Conservation (phyloP, 495 filamentous ascomycete species). For the Lophiotrema nucula region DNA sequence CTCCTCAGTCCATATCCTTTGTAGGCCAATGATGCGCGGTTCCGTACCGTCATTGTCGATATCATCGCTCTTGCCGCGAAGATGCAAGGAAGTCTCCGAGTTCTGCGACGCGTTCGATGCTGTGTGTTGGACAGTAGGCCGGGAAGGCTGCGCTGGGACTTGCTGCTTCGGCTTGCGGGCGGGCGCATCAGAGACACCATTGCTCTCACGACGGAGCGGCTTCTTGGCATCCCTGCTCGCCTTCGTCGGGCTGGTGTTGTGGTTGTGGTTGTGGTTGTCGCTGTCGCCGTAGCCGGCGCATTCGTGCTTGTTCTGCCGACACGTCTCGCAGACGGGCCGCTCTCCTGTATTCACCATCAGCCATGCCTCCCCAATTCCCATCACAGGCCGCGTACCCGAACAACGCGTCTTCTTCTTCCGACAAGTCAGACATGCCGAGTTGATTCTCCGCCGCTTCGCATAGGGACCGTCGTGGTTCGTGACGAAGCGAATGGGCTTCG, state of each 20-base stretch:
- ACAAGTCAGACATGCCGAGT: conserved; percentile 35
- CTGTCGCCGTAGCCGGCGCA: conserved; percentile 39
- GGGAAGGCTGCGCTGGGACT: neutral
- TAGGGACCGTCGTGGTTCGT: conserved; percentile 36
- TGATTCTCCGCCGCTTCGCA: conserved; percentile 35
- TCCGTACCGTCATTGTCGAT: too few species aligned
- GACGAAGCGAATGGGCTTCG: conserved; percentile 34
- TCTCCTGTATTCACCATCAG: too few species aligned
- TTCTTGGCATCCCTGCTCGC: conserved; percentile 22
- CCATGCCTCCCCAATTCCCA: neutral
- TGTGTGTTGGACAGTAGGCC: conserved; percentile 18
- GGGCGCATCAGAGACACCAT: conserved; percentile 3
- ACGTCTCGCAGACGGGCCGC: conserved; percentile 41
- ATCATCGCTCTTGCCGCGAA: neutral
- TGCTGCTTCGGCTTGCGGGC: conserved; percentile 16
- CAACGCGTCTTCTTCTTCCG: conserved; percentile 66
- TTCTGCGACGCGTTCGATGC: conserved; percentile 3
- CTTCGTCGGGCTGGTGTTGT: conserved; percentile 11
- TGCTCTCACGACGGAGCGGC: conserved; percentile 11
- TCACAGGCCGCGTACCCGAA: conserved; percentile 61
- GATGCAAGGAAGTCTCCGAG: conserved; percentile 18
- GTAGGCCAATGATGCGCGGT: neutral
- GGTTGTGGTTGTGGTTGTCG: neutral
- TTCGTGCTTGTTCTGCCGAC: conserved; percentile 41
- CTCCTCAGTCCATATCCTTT: neutral